phyloP scores from a whole-genome alignment of 2,329 filamentous ascomycete species.

The Neofusicoccum ribis region DNA sequence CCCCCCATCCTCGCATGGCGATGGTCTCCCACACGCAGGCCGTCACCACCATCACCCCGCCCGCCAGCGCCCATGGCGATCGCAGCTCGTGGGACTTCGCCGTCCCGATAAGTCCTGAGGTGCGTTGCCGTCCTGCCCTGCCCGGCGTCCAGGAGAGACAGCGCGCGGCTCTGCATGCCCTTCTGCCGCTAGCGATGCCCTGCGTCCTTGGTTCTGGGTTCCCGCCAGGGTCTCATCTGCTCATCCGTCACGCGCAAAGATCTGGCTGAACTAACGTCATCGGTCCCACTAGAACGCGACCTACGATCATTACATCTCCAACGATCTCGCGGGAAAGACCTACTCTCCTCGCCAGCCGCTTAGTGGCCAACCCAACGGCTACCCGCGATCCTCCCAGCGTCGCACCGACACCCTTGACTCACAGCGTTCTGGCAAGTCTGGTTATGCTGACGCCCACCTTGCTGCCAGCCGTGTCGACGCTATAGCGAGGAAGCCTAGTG shows the following conservation, averaged over 20 bases:
- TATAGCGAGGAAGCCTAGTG: constrained; percentile 34
- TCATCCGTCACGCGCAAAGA: constrained; percentile 26
- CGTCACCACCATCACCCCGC: constrained; percentile 40
- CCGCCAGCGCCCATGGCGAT: constrained; percentile 41
- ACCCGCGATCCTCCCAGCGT: constrained; percentile 27
- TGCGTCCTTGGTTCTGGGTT: constrained; percentile 22
- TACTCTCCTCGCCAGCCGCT: constrained; percentile 34
- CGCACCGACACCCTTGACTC: constrained; percentile 35
- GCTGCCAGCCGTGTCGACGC: constrained; percentile 37
- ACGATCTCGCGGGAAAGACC: constrained; percentile 29
- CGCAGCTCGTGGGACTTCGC: constrained; percentile 40
- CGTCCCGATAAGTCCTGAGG: constrained; percentile 38
- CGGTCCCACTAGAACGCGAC: constrained; percentile 27
- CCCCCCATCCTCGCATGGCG: constrained; percentile 9
- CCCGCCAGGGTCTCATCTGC: constrained; percentile 26
- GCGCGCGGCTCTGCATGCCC: not conserved
- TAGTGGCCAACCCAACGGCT: constrained; percentile 36
- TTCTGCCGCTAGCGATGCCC: constrained; percentile 25
- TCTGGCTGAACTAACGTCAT: constrained; percentile 13
- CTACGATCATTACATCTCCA: constrained; percentile 37
- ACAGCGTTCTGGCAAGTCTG: constrained; percentile 26
- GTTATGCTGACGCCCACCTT: constrained; percentile 31
- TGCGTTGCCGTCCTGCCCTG: constrained; percentile 26
- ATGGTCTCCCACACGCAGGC: constrained; percentile 18
- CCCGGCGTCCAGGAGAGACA: not conserved